Conservation (phyloP, 495 filamentous ascomycete species). For the Penicillium pancosmium region DNA sequence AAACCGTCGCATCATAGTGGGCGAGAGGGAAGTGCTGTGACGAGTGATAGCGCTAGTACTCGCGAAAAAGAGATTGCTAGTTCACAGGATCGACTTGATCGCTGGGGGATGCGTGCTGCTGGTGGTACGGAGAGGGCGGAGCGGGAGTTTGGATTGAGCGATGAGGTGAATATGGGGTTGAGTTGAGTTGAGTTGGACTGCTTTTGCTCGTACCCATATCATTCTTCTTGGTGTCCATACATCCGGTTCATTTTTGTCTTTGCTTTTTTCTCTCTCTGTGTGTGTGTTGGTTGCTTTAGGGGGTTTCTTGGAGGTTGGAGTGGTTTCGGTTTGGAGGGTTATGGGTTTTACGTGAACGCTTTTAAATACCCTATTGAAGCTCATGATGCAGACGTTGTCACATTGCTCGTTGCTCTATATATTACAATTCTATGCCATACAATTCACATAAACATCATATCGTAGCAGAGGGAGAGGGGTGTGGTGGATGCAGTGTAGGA, state of each 20-base stretch:
- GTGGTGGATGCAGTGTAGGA: no score
- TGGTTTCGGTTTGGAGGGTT: background rate
- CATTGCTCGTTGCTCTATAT: conserved; percentile 3
- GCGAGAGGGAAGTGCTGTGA: conserved; percentile 39
- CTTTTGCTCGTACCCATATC: background rate
- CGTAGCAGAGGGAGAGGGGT: background rate
- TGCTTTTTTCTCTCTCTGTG: background rate
- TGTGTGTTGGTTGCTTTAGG: background rate
- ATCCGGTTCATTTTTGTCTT: background rate
- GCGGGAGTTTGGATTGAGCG: conserved; percentile 50
- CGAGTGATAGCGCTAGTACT: conserved; percentile 44
- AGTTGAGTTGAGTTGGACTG: conserved; percentile 35
- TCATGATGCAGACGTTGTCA: background rate
- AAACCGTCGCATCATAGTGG: conserved; percentile 34
- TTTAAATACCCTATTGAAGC: conserved; percentile 7
- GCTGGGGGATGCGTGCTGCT: conserved; percentile 42
- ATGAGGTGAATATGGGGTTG: conserved; percentile 58
- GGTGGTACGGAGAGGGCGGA: conserved; percentile 48
- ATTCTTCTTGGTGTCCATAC: background rate
- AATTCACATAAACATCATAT: conserved; percentile 6
- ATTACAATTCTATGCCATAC: conserved; percentile 2
- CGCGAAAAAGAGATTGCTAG: conserved; percentile 55
- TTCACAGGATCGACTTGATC: conserved; percentile 49
- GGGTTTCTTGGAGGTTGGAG: background rate
- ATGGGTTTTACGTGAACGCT: background rate